phyloP scores from a whole-genome alignment of 2,329 filamentous ascomycete species.

The Cladobotryum mycophilum region DNA sequence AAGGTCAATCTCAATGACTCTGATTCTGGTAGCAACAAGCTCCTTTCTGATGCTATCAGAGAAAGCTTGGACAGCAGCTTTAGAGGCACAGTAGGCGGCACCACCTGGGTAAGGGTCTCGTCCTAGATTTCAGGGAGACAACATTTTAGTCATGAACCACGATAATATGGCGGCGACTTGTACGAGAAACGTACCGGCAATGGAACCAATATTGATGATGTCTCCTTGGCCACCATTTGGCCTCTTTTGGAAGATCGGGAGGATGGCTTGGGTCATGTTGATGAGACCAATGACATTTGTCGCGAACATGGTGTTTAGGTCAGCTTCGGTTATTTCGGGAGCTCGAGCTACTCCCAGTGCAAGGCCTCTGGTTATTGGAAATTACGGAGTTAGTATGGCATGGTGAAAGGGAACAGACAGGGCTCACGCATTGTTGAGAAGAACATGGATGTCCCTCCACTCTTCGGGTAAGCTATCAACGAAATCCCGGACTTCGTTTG shows the following conservation, averaged over 20 bases:
- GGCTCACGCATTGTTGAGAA: slow-evolving; percentile 92
- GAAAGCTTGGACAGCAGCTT: slow-evolving; percentile 81
- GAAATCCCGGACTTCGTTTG: slow-evolving; percentile 67
- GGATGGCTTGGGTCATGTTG: slow-evolving; percentile 88
- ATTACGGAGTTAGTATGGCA: not conserved
- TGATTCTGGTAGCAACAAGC: slow-evolving; percentile 70
- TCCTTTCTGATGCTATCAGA: slow-evolving; percentile 78
- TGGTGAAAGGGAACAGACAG: not conserved
- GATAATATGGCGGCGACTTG: not conserved
- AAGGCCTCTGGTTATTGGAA: slow-evolving; percentile 55
- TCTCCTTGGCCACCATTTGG: slow-evolving; percentile 75
- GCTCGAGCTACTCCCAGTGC: slow-evolving; percentile 84
- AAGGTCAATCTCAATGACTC: slow-evolving; percentile 83
- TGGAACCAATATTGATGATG: slow-evolving; percentile 90
- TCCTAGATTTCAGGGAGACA: slow-evolving; percentile 28
- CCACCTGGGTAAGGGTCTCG: slow-evolving; percentile 80
- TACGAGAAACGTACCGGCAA: slow-evolving; percentile 52
- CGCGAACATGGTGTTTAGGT: slow-evolving; percentile 80
- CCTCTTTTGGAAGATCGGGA: slow-evolving; percentile 74
- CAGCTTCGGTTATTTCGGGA: slow-evolving; percentile 72
- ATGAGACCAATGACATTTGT: slow-evolving; percentile 95
- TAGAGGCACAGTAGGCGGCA: slow-evolving; percentile 88
- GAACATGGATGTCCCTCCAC: slow-evolving; percentile 76
- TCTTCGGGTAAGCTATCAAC: slow-evolving; percentile 69
- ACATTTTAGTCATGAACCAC: not conserved